Evolutionary conservation across 176 grass and related monocot species (phyloP).

Genomic region (Rhynchospora pubera): DNA sequence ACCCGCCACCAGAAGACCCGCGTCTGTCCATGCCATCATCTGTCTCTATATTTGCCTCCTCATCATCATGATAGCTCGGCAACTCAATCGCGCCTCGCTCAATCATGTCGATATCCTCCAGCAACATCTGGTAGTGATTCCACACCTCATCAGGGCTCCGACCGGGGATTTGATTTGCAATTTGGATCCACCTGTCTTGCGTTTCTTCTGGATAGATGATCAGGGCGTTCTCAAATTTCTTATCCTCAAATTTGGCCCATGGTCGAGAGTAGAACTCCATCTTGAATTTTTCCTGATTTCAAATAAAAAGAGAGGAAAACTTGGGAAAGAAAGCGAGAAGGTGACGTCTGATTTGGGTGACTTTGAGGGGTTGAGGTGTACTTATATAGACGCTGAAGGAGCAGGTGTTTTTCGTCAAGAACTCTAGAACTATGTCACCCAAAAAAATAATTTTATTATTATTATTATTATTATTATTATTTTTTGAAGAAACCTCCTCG

Average conservation of each 20-base stretch:
- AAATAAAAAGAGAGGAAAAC: not conserved
- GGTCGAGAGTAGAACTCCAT: constrained; percentile 21
- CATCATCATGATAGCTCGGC: constrained; percentile 40
- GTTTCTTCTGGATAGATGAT: constrained; percentile 44
- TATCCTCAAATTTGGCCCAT: constrained; percentile 83
- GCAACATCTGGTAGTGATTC: constrained; percentile 59
- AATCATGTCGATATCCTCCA: constrained; percentile 67
- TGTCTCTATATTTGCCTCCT: not conserved
- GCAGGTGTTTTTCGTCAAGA: not conserved
- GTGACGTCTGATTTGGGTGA: constrained; percentile 10
- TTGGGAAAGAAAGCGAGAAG: not conserved
- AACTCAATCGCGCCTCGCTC: constrained; percentile 49
- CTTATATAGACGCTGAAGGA: constrained; percentile 1
- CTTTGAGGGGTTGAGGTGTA: not conserved
- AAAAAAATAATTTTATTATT: no score
- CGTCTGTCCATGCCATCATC: not conserved
- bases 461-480: no score
- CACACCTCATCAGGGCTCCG: constrained; percentile 49
- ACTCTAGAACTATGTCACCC: not conserved
- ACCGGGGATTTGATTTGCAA: constrained; percentile 41
- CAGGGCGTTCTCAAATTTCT: constrained; percentile 79
- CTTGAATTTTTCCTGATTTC: not conserved
- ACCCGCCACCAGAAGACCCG: not conserved
- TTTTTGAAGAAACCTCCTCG: no score
- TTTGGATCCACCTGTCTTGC: constrained; percentile 50